These are phyloP conservation scores for Colletotrichum orbiculare DNA, from an alignment of 2,329 filamentous ascomycete species.

Conservation along the genomic window DNA sequence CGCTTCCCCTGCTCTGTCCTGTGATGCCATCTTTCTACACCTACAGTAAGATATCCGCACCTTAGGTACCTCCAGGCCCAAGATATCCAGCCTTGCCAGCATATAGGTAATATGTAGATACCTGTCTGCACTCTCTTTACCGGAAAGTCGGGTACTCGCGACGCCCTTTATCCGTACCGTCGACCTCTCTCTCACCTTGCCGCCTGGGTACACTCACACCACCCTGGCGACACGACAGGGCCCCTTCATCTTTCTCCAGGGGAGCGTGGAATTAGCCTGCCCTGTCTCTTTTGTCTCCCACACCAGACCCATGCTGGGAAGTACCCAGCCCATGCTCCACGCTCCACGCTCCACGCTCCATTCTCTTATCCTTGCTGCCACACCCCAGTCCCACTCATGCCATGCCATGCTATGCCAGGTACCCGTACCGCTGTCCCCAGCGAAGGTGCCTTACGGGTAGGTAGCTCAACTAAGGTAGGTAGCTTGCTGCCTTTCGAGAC, in stretches of 20 bases:
- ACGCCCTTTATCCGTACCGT: too few relatives aligned
- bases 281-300: constrained; percentile 1
- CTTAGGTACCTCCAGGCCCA: too few relatives aligned
- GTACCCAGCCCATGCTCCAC: constrained; percentile 20
- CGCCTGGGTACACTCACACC: background rate
- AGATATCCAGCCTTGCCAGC: too few relatives aligned
- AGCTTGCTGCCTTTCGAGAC: too few relatives aligned
- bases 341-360: constrained; percentile 5
- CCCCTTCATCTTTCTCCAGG: constrained; percentile 28
- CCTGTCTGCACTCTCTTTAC: too few relatives aligned
- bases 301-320: constrained; percentile 17
- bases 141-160: too few relatives aligned
- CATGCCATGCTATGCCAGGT: constrained; percentile 29
- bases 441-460: background rate
- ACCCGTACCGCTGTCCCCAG: constrained; percentile 27
- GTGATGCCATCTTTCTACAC: too few relatives aligned
- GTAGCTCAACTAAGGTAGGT: too few relatives aligned
- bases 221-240: constrained; percentile 28
- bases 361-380: constrained; percentile 23
- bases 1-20: background rate
- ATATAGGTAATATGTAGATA: too few relatives aligned
- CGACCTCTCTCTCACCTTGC: too few relatives aligned
- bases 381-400: constrained; percentile 23
- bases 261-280: constrained; percentile 30
- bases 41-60: too few relatives aligned